Percentiles rank a stretch among this genome's conserved stretches.
Conservation (phyloP, 75 land plant species). For the Pinus tabuliformis region DNA sequence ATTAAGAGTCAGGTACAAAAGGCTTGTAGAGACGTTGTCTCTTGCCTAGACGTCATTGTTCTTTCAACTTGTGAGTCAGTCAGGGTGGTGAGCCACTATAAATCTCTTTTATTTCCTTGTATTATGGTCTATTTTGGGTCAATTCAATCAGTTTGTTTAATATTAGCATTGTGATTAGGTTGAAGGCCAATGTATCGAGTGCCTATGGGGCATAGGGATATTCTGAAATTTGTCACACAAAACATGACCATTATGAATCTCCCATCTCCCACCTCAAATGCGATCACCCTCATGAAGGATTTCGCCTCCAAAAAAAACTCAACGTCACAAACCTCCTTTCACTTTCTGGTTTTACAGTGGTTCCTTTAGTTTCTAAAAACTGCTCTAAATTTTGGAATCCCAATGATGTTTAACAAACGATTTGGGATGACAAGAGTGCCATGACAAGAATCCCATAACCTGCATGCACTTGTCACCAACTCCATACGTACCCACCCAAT, state of each 20-base stretch:
- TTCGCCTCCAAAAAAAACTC: background rate
- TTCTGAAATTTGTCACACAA: background rate
- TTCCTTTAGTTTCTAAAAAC: too few relatives aligned
- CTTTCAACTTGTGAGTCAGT: conserved; percentile 47
- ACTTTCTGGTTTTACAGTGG: background rate
- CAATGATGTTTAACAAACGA: too few relatives aligned
- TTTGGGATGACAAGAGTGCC: too few relatives aligned
- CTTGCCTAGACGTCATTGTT: conserved; percentile 21
- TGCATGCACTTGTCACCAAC: too few relatives aligned
- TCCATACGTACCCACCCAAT: too few relatives aligned
- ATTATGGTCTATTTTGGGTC: background rate
- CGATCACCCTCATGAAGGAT: background rate
- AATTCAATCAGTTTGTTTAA: background rate
- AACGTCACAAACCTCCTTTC: background rate
- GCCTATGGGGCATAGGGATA: background rate
- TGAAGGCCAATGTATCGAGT: conserved; percentile 1
- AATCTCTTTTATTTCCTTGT: background rate
- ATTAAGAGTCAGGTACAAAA: conserved; percentile 1
- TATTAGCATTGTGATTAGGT: background rate
- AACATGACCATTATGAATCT: background rate
- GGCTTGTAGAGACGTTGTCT: too few relatives aligned
- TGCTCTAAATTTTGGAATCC: too few relatives aligned
- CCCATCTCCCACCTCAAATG: conserved; percentile 9
- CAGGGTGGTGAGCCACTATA: conserved; percentile 9
- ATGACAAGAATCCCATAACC: too few relatives aligned